These are phyloP conservation scores for Diddensiella santjacobensis DNA, from an alignment of 805 yeast species.

Conservation along the genomic window DNA sequence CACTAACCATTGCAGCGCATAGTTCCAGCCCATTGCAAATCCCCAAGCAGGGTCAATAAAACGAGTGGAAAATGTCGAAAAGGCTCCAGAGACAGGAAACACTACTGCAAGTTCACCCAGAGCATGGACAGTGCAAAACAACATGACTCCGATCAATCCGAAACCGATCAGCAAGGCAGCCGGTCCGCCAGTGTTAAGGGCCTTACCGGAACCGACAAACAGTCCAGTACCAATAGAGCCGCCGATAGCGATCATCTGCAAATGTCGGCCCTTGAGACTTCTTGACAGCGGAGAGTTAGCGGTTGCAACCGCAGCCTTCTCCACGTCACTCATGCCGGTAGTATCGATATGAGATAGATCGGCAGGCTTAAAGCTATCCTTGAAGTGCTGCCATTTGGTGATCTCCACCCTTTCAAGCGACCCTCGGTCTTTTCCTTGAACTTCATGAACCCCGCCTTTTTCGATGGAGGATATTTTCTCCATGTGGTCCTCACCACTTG, in stretches of 20 bases:
- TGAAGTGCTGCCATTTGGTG: slow-evolving; percentile 32
- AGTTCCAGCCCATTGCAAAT: slow-evolving; percentile 67
- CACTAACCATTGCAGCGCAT: slow-evolving; percentile 56
- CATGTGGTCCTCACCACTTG: slow-evolving; percentile 2
- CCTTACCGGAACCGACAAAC: slow-evolving; percentile 60
- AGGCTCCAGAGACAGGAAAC: slow-evolving; percentile 54
- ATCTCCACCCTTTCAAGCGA: slow-evolving; percentile 11
- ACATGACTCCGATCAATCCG: slow-evolving; percentile 55
- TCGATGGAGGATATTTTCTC: slow-evolving; percentile 1
- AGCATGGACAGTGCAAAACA: slow-evolving; percentile 56
- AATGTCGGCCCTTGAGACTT: slow-evolving; percentile 35
- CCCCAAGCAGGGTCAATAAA: slow-evolving; percentile 61
- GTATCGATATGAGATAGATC: slow-evolving; percentile 38
- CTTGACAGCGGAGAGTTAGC: slow-evolving; percentile 58
- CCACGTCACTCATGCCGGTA: slow-evolving; percentile 34
- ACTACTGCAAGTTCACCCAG: slow-evolving; percentile 66
- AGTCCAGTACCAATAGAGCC: slow-evolving; percentile 75
- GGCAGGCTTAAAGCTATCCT: slow-evolving; percentile 41
- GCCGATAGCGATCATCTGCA: slow-evolving; percentile 71
- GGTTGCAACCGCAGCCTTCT: slow-evolving; percentile 38
- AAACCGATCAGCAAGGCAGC: slow-evolving; percentile 58
- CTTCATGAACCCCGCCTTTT: slow-evolving; percentile 1
- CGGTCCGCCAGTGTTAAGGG: slow-evolving; percentile 59
- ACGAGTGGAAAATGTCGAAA: slow-evolving; percentile 52
- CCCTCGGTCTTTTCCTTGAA: not conserved